A percentile compares a stretch with the other conserved stretches of the same genome.
These are phyloP conservation scores for Colletotrichum musicola DNA, from an alignment of 2,329 filamentous ascomycete genomes.

Conservation along the genomic window DNA sequence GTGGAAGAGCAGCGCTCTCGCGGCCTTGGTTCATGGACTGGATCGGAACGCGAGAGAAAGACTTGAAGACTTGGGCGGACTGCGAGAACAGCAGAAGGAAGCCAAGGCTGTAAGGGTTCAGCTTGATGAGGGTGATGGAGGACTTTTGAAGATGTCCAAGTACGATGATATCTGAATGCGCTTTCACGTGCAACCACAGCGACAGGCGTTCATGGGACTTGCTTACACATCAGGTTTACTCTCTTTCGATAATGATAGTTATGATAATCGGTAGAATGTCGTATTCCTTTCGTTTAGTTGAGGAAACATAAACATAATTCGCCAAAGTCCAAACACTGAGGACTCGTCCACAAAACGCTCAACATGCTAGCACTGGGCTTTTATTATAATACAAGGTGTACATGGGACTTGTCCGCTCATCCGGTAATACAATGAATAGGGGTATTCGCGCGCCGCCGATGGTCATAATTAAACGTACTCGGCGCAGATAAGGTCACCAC, in stretches of 20 bases:
- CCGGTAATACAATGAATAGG: too few relatives aligned
- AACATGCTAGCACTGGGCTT: too few relatives aligned
- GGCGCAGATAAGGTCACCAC: slow-evolving; percentile 42
- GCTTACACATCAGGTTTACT: not conserved
- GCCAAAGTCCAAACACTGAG: too few relatives aligned
- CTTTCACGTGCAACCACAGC: not conserved
- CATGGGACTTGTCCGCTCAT: too few relatives aligned
- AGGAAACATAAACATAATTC: too few relatives aligned
- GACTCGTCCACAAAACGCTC: too few relatives aligned
- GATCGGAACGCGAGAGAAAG: slow-evolving; percentile 45
- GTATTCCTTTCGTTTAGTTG: not conserved
- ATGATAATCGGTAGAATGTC: not conserved
- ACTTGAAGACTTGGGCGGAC: slow-evolving; percentile 40
- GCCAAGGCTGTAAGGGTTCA: slow-evolving; percentile 45
- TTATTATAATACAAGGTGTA: too few relatives aligned
- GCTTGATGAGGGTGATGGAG: slow-evolving; percentile 43
- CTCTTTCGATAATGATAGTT: not conserved
- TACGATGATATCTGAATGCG: slow-evolving; percentile 20
- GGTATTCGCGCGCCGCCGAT: too few relatives aligned
- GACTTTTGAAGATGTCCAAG: slow-evolving; percentile 28
- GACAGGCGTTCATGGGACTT: too few relatives aligned
- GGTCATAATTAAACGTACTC: slow-evolving; percentile 41
- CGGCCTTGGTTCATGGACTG: slow-evolving; percentile 51
- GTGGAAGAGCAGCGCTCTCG: slow-evolving; percentile 53
- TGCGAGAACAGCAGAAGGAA: slow-evolving; percentile 44